Conservation (phyloP, 2,329 filamentous ascomycete species). For the Blastomyces parvus region DNA sequence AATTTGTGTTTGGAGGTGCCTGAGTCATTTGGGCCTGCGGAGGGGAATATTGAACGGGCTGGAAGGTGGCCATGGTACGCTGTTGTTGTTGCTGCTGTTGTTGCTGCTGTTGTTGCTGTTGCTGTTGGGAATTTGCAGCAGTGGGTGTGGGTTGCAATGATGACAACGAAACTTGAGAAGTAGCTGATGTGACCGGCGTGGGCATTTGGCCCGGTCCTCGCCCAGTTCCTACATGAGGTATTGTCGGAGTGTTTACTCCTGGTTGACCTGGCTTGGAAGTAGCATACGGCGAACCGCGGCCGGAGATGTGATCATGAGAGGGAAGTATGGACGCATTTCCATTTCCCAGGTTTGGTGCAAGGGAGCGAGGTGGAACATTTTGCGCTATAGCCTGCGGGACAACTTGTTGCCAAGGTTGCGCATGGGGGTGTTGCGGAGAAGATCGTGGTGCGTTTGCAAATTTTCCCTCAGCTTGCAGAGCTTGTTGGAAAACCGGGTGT, state of each 20-base stretch:
- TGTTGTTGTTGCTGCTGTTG: not conserved
- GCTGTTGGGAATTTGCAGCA: not conserved
- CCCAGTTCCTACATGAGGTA: not conserved
- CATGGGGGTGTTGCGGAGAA: not conserved
- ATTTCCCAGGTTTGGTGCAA: constrained; percentile 15
- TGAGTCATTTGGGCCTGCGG: constrained; percentile 1
- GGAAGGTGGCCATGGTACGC: not conserved
- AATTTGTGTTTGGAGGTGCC: constrained; percentile 17
- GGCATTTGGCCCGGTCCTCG: not conserved
- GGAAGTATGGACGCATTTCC: constrained; percentile 17
- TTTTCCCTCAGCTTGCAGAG: not conserved
- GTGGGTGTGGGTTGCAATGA: constrained; percentile 1
- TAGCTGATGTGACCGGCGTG: not conserved
- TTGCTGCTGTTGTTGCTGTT: not conserved
- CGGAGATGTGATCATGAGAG: constrained; percentile 19
- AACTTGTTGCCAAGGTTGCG: constrained; percentile 12
- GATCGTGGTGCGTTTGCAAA: not conserved
- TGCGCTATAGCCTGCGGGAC: constrained; percentile 1
- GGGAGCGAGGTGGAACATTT: not conserved
- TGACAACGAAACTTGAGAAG: not conserved
- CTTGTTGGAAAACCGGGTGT: not conserved
- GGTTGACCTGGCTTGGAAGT: constrained; percentile 9
- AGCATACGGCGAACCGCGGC: constrained; percentile 12
- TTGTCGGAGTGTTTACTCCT: not conserved
- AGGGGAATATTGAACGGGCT: constrained; percentile 3